phyloP scores from a whole-genome alignment of 257 asterid genomes.

The Cruciata laevipes region DNA sequence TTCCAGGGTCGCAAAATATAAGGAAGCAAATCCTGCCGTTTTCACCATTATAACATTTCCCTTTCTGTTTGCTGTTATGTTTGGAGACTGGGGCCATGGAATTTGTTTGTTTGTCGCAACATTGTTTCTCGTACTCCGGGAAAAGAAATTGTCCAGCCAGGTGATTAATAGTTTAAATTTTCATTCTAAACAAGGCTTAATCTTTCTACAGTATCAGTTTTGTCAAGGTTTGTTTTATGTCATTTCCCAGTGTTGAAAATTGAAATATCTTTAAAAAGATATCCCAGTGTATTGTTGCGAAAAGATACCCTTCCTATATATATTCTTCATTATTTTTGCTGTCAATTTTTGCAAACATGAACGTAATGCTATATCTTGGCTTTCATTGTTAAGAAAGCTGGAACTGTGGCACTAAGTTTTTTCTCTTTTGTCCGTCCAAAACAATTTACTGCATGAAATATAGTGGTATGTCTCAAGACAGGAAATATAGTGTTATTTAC shows the following conservation, averaged over 20 bases:
- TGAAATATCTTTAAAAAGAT: too few species aligned
- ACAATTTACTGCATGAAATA: neutral
- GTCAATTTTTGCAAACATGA: neutral
- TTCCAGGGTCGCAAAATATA: slow-evolving; percentile 55
- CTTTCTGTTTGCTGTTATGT: slow-evolving; percentile 63
- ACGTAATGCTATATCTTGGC: neutral
- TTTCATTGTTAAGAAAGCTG: slow-evolving; percentile 2
- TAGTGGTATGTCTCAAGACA: neutral
- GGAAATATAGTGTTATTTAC: neutral
- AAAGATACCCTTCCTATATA: neutral
- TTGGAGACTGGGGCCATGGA: slow-evolving; percentile 77
- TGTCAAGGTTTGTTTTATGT: neutral
- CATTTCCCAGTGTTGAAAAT: neutral
- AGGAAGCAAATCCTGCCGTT: slow-evolving; percentile 63
- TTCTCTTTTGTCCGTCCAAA: neutral
- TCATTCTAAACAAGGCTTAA: neutral
- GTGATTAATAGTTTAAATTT: slow-evolving; percentile 12
- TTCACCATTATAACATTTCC: slow-evolving; percentile 56
- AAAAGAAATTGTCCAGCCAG: slow-evolving; percentile 53
- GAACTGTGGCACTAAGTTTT: neutral
- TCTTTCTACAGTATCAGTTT: neutral
- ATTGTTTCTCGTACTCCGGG: slow-evolving; percentile 38
- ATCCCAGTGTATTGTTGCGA: neutral
- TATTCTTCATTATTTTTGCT: neutral
- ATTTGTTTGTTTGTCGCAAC: slow-evolving; percentile 52